Evolutionary conservation across 441 rosid species (phyloP).

Genomic region (Manihot esculenta): DNA sequence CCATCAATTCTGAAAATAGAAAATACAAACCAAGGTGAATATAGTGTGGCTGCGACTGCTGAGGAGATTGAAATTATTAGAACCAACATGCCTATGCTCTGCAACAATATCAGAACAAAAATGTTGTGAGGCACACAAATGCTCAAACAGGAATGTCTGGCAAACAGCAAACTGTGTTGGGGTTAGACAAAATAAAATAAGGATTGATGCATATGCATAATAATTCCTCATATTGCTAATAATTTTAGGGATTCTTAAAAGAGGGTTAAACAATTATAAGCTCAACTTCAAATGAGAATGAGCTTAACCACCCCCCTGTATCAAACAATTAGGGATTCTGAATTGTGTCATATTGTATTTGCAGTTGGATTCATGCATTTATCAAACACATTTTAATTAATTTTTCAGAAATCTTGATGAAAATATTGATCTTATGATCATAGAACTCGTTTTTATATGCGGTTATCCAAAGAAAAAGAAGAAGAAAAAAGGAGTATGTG

Average conservation of each 20-base stretch:
- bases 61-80: conserved; percentile 65
- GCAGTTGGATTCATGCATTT: too few relatives aligned
- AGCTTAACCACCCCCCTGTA: too few relatives aligned
- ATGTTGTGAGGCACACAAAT: conserved; percentile 16
- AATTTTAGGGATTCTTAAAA: conserved; percentile 10
- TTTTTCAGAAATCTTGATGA: too few relatives aligned
- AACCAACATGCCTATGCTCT: conserved; percentile 80
- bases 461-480: too few relatives aligned
- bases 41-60: conserved; percentile 81
- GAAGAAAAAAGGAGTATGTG: not conserved
- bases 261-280: too few relatives aligned
- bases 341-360: too few relatives aligned
- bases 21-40: conserved; percentile 51
- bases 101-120: conserved; percentile 27
- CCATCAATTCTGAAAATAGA: not conserved
- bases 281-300: too few relatives aligned
- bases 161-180: not conserved
- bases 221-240: conserved; percentile 1
- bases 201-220: not conserved
- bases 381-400: too few relatives aligned
- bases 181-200: not conserved
- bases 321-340: too few relatives aligned
- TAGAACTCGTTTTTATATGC: too few relatives aligned
- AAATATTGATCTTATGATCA: too few relatives aligned
- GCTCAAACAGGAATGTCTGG: not conserved